Percentiles rank a stretch among this genome's conserved stretches.
Evolutionary conservation across 1,284 basidiomycete genomes (phyloP).

Genomic region (Flammula alnicola): DNA sequence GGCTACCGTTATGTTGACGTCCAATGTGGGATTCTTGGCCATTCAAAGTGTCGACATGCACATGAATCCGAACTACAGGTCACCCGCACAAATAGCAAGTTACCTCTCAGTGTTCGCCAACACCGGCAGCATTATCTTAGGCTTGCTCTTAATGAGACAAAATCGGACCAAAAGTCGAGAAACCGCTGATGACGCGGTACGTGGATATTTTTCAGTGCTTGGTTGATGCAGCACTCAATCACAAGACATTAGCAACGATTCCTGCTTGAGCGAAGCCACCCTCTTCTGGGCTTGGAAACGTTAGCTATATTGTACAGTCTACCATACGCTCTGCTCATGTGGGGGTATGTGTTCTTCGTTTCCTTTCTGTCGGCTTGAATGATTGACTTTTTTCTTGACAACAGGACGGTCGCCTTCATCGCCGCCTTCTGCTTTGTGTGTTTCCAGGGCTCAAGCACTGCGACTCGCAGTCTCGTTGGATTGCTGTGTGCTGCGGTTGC

Average conservation of each 20-base stretch:
- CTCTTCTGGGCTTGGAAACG: constrained; percentile 29
- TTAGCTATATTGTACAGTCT: constrained; percentile 34
- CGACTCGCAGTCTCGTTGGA: constrained; percentile 34
- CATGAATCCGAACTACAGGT: constrained; percentile 19
- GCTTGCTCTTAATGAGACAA: constrained; percentile 49
- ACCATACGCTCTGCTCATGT: constrained; percentile 34
- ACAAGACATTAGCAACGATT: constrained; percentile 26
- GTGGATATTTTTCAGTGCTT: constrained; percentile 1
- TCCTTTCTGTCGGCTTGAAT: not conserved
- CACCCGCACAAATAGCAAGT: constrained; percentile 46
- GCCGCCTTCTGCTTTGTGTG: constrained; percentile 33
- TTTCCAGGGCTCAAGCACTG: constrained; percentile 29
- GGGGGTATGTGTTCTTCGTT: constrained; percentile 28
- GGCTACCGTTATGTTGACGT: constrained; percentile 39
- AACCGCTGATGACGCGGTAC: constrained; percentile 35
- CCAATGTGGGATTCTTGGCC: constrained; percentile 39
- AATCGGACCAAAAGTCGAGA: constrained; percentile 44
- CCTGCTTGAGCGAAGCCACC: constrained; percentile 19
- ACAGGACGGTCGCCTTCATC: constrained; percentile 36
- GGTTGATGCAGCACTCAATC: not conserved
- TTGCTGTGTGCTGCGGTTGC: constrained; percentile 27
- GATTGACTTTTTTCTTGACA: not conserved
- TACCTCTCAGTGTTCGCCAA: constrained; percentile 50
- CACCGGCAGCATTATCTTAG: constrained; percentile 49
- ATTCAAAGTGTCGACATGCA: constrained; percentile 35